Evolutionary conservation across 148 eudicot species (phyloP).

Genomic region (Chenopodium quinoa): DNA sequence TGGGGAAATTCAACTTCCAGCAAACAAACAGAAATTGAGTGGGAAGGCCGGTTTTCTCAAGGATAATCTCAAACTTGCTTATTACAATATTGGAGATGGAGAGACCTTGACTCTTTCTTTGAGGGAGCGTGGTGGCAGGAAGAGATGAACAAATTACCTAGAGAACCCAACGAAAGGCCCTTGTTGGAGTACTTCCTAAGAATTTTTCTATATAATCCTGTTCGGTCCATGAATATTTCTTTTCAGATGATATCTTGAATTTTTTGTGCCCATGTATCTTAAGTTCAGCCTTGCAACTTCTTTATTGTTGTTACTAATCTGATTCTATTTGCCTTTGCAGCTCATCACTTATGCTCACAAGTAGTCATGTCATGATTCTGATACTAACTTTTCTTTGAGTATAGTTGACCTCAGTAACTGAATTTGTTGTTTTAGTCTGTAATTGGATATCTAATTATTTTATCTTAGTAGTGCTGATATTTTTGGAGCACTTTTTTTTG

Average conservation of each 20-base stretch:
- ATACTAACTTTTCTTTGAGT: too few relatives aligned
- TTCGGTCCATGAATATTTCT: constrained; percentile 18
- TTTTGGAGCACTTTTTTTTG: constrained; percentile 11
- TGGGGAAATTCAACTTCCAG: constrained; percentile 81
- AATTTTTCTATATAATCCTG: constrained; percentile 21
- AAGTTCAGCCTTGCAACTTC: too few relatives aligned
- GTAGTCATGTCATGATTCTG: too few relatives aligned
- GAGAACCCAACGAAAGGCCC: constrained; percentile 30
- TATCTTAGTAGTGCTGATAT: constrained; percentile 10
- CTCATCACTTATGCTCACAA: too few relatives aligned
- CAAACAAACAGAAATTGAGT: constrained; percentile 34
- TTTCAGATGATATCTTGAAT: too few relatives aligned
- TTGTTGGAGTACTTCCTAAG: constrained; percentile 34
- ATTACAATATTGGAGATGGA: constrained; percentile 63
- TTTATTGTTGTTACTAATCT: too few relatives aligned
- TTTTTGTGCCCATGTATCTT: too few relatives aligned
- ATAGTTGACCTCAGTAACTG: neutral
- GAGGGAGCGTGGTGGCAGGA: constrained; percentile 88
- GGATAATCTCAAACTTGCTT: constrained; percentile 32
- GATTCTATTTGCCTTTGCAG: too few relatives aligned
- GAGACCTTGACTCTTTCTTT: constrained; percentile 62
- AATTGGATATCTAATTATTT: neutral
- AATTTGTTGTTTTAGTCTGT: neutral
- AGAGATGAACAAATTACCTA: constrained; percentile 43
- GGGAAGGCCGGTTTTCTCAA: too few relatives aligned